These are phyloP conservation scores for Begonia fuchsioides DNA, from an alignment of 306 rosid genomes.

Conservation along the genomic window DNA sequence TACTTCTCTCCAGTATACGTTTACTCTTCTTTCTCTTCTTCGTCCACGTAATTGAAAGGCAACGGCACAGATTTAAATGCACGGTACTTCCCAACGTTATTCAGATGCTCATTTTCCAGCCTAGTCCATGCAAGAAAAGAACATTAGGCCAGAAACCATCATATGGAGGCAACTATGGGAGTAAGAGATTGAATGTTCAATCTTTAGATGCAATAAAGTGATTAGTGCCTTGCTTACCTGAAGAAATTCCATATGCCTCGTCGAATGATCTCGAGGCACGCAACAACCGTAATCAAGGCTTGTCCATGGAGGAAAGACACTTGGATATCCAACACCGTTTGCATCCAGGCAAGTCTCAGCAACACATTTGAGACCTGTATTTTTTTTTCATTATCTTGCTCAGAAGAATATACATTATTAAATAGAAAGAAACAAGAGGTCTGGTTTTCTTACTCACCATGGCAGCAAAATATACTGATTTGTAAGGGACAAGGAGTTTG, in stretches of 20 bases:
- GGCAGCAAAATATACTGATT: constrained; percentile 38
- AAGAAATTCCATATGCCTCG: constrained; percentile 73
- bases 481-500: constrained; percentile 39
- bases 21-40: constrained; percentile 15
- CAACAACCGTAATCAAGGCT: constrained; percentile 24
- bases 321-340: constrained; percentile 30
- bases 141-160: neutral
- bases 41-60: constrained; percentile 62
- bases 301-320: constrained; percentile 25
- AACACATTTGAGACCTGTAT: constrained; percentile 46
- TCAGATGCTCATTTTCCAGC: constrained; percentile 70
- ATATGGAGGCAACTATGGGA: neutral
- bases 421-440: neutral
- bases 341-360: constrained; percentile 68
- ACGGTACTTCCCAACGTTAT: constrained; percentile 64
- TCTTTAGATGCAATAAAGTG: too few relatives aligned
- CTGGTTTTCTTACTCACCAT: constrained; percentile 24
- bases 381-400: neutral
- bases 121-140: constrained; percentile 12
- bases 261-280: constrained; percentile 52
- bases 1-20: too few relatives aligned
- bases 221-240: constrained; percentile 19
- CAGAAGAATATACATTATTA: neutral
- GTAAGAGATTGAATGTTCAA: too few relatives aligned
- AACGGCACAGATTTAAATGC: constrained; percentile 70